phyloP scores from a whole-genome alignment of 148 eudicot genomes.

The Chenopodium quinoa region DNA sequence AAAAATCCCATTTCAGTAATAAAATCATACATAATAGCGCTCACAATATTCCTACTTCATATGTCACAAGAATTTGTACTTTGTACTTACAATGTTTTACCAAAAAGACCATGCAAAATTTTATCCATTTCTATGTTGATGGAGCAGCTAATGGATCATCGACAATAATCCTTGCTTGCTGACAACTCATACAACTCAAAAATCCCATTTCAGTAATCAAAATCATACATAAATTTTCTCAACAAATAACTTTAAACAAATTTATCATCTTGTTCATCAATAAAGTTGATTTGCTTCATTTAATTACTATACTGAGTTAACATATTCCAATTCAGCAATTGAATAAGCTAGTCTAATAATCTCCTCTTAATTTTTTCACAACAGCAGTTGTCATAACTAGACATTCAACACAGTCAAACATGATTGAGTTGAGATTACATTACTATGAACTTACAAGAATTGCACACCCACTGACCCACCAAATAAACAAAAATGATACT shows the following conservation, averaged over 20 bases:
- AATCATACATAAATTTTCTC: background rate
- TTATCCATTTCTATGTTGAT: too few relatives aligned
- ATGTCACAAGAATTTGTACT: background rate
- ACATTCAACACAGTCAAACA: background rate
- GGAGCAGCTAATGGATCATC: too few relatives aligned
- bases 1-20: background rate
- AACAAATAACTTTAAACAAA: too few relatives aligned
- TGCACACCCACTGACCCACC: too few relatives aligned
- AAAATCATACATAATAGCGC: background rate
- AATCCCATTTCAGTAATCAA: background rate
- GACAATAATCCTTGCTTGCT: background rate
- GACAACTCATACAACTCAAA: background rate
- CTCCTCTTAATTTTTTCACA: background rate
- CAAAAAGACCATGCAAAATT: background rate
- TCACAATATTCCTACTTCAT: background rate
- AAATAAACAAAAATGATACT: too few relatives aligned
- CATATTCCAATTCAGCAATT: background rate
- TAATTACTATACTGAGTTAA: background rate
- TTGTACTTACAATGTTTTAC: background rate
- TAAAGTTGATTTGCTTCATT: background rate
- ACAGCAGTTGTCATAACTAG: background rate
- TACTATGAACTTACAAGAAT: background rate
- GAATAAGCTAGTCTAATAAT: background rate
- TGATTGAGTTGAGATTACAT: background rate
- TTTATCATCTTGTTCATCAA: background rate